Conservation (phyloP, 108 stramenopile species). For the Skeletonema marinoi region DNA sequence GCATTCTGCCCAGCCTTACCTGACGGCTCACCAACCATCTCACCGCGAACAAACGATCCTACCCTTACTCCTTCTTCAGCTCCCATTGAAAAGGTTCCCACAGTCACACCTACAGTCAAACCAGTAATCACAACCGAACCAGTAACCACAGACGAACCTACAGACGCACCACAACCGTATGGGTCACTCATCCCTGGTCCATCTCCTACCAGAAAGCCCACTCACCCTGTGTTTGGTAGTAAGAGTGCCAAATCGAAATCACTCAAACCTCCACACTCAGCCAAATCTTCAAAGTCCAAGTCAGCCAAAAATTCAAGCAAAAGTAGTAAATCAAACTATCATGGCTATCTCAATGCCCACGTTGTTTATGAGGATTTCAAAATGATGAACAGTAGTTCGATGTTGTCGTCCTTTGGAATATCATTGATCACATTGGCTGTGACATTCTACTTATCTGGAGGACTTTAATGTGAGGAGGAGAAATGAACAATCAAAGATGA, state of each 20-base stretch:
- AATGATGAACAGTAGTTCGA: neutral
- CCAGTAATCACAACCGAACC: too few relatives aligned
- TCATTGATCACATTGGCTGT: neutral
- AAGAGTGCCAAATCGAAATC: neutral
- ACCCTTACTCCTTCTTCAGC: constrained; percentile 13
- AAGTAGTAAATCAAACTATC: neutral
- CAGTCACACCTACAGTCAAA: neutral
- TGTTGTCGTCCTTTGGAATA: neutral
- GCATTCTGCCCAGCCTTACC: constrained; percentile 22
- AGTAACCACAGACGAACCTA: neutral
- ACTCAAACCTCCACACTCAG: neutral
- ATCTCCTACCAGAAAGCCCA: neutral
- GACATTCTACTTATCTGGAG: neutral
- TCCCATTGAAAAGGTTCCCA: constrained; percentile 2
- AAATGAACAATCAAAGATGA: neutral
- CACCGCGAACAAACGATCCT: constrained; percentile 29
- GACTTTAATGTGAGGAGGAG: neutral
- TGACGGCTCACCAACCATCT: constrained; percentile 18
- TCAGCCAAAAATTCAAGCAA: neutral
- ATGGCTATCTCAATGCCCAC: neutral
- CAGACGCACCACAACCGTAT: neutral
- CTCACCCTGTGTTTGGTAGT: neutral
- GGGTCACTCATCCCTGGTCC: neutral
- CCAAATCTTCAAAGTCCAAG: neutral
- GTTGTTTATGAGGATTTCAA: neutral